Evolutionary conservation across 2,329 filamentous ascomycete species (phyloP).

Genomic region (Dactylellina parvicollis): DNA sequence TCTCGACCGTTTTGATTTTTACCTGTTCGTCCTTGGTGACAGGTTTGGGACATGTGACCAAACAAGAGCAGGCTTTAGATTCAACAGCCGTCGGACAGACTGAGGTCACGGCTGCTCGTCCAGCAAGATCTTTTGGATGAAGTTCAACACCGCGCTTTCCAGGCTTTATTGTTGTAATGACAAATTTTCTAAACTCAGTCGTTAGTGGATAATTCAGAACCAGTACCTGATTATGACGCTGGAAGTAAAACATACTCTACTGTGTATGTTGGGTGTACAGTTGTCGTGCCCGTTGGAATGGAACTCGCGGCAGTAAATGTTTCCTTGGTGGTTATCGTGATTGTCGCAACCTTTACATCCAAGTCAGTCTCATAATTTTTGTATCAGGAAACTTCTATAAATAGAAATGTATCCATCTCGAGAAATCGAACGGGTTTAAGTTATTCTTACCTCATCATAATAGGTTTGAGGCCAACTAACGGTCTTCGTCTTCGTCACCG

Average conservation of each 20-base stretch:
- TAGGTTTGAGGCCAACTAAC: background rate
- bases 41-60: constrained; percentile 13
- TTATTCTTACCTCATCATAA: background rate
- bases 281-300: background rate
- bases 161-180: constrained; percentile 13
- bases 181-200: constrained; percentile 13
- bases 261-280: background rate
- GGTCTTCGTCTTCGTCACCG: background rate
- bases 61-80: constrained; percentile 33
- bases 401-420: background rate
- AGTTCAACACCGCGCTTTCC: background rate
- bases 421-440: background rate
- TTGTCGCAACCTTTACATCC: background rate
- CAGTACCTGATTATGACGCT: background rate
- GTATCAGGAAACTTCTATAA: background rate
- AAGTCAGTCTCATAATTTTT: background rate
- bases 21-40: constrained; percentile 21
- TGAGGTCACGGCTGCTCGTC: constrained; percentile 17
- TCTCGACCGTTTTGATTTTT: background rate
- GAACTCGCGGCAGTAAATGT: background rate
- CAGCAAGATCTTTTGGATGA: constrained; percentile 15
- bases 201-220: background rate
- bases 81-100: constrained; percentile 25
- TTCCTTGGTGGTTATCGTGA: background rate
- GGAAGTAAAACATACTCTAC: background rate